phyloP scores from a whole-genome alignment of 2,329 filamentous ascomycete genomes.

The Penicillium fuscoglaucum region DNA sequence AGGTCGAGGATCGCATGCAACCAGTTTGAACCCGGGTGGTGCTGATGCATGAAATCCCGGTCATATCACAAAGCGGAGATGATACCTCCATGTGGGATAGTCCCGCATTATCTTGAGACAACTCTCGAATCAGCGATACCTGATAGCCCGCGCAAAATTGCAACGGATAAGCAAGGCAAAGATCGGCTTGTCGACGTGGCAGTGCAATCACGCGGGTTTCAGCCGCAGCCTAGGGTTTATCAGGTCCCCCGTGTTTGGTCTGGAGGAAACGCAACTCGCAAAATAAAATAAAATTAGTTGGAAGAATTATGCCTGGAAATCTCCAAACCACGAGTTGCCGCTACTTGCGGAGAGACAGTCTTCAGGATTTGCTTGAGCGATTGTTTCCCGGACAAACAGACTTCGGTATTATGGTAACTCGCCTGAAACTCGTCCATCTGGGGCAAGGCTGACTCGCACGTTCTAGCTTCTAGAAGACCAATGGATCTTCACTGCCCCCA shows the following conservation, averaged over 20 bases:
- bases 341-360: not conserved
- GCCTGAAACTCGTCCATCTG: not conserved
- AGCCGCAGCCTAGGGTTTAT: not conserved
- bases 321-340: not conserved
- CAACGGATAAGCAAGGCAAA: not conserved
- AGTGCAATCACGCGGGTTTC: not conserved
- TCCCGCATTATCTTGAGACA: not conserved
- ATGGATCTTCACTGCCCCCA: not conserved
- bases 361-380: not conserved
- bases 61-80: not conserved
- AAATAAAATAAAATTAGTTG: not conserved
- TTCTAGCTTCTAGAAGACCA: not conserved
- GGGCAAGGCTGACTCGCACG: not conserved
- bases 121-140: not conserved
- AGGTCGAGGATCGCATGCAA: not conserved
- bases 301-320: not conserved
- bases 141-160: not conserved
- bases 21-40: not conserved
- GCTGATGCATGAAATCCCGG: not conserved
- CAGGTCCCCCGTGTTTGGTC: not conserved
- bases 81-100: not conserved
- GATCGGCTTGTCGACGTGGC: not conserved
- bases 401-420: not conserved
- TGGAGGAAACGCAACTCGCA: not conserved
- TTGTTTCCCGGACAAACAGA: not conserved